Evolutionary conservation across 805 yeast species (phyloP).

Genomic region (Sugiyamaella valdiviana): DNA sequence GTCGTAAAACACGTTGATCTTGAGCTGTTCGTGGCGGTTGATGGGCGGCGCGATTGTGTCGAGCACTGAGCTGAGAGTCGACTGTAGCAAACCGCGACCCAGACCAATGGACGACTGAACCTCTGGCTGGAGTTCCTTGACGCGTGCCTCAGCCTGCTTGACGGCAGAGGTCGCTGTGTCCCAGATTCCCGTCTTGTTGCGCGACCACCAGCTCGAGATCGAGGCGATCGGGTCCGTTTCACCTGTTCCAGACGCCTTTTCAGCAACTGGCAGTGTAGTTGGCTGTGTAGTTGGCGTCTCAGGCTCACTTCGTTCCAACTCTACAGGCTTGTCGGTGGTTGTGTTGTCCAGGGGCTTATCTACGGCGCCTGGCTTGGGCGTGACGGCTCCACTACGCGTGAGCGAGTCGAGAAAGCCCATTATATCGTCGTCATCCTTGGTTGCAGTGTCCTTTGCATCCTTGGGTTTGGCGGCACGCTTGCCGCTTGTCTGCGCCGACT

Average conservation of each 20-base stretch:
- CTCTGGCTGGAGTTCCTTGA: slow-evolving; percentile 35
- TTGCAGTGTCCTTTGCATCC: slow-evolving; percentile 2
- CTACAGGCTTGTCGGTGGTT: background rate
- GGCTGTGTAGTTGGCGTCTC: background rate
- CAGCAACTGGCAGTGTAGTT: background rate
- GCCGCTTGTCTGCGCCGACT: slow-evolving; percentile 2
- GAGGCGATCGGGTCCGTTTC: slow-evolving; percentile 29
- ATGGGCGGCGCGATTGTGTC: slow-evolving; percentile 42
- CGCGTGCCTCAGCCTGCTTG: slow-evolving; percentile 37
- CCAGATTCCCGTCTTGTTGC: slow-evolving; percentile 37
- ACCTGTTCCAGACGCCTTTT: background rate
- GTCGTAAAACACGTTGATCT: slow-evolving; percentile 40
- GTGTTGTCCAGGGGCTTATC: background rate
- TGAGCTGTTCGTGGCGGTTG: slow-evolving; percentile 37
- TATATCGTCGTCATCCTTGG: slow-evolving; percentile 34
- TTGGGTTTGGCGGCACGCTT: slow-evolving; percentile 18
- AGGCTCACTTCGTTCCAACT: background rate
- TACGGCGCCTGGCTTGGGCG: slow-evolving; percentile 2
- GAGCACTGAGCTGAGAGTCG: slow-evolving; percentile 34
- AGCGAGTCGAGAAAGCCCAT: slow-evolving; percentile 39
- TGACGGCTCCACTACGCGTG: slow-evolving; percentile 24
- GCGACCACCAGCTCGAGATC: slow-evolving; percentile 34
- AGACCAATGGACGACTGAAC: slow-evolving; percentile 23
- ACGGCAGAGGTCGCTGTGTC: slow-evolving; percentile 35
- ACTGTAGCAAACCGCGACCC: slow-evolving; percentile 23